Evolutionary conservation across 768 basidiomycete species (phyloP).

Genomic region (Cyathus striatus): DNA sequence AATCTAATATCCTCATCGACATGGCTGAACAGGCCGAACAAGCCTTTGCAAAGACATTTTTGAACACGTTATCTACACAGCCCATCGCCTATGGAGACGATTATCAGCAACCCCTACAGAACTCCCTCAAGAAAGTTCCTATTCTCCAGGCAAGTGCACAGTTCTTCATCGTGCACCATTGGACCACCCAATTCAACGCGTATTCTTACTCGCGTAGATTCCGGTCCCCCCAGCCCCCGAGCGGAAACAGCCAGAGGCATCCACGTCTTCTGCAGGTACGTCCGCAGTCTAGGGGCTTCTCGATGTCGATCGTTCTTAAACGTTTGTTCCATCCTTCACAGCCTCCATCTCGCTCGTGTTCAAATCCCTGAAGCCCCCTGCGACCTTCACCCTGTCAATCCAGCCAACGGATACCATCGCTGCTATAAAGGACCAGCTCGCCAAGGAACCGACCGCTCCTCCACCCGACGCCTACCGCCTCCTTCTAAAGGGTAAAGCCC

Average conservation of each 20-base stretch:
- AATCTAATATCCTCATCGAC: background rate
- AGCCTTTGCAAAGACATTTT: slow-evolving; percentile 62
- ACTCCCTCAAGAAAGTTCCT: slow-evolving; percentile 65
- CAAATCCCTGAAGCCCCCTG: slow-evolving; percentile 89
- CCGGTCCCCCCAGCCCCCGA: slow-evolving; percentile 58
- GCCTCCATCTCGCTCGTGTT: slow-evolving; percentile 67
- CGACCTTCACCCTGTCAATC: slow-evolving; percentile 66
- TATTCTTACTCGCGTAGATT: slow-evolving; percentile 30
- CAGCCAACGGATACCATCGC: slow-evolving; percentile 81
- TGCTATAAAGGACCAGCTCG: slow-evolving; percentile 73
- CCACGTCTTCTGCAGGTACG: slow-evolving; percentile 26
- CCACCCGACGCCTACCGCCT: slow-evolving; percentile 79
- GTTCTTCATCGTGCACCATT: too few relatives aligned
- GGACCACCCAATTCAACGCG: too few relatives aligned
- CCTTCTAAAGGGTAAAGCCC: slow-evolving; percentile 90
- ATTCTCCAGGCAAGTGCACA: slow-evolving; percentile 60
- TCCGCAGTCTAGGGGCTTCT: too few relatives aligned
- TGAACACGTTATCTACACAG: slow-evolving; percentile 60
- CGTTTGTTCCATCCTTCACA: slow-evolving; percentile 14
- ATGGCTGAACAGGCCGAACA: slow-evolving; percentile 55
- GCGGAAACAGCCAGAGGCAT: slow-evolving; percentile 30
- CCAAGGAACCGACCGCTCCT: slow-evolving; percentile 63
- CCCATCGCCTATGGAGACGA: slow-evolving; percentile 68
- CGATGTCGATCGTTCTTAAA: too few relatives aligned
- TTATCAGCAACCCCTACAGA: slow-evolving; percentile 67